Percentiles rank a stretch among this genome's conserved stretches.
phyloP scores from a whole-genome alignment of 2,329 filamentous ascomycete species.

The Sporothrix sp. region DNA sequence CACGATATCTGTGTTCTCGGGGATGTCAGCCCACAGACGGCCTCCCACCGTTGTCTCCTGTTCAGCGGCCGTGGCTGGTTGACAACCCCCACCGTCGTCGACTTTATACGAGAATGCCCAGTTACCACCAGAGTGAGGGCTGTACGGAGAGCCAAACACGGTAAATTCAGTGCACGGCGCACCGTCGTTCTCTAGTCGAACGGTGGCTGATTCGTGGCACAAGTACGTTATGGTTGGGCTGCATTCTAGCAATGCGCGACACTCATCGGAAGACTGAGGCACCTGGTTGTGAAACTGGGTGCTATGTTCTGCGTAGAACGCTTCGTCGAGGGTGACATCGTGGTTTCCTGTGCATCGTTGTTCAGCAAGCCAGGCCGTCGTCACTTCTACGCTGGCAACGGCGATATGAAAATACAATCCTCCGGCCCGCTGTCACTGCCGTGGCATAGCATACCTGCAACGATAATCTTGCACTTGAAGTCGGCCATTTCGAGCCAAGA shows the following conservation, averaged over 20 bases:
- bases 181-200: conserved; percentile 43
- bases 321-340: conserved; percentile 59
- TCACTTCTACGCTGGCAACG: background rate
- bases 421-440: background rate
- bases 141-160: conserved; percentile 63
- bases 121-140: conserved; percentile 41
- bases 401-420: background rate
- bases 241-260: conserved; percentile 43
- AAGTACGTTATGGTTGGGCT: conserved; percentile 55
- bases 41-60: conserved; percentile 53
- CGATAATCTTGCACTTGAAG: conserved; percentile 60
- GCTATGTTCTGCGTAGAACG: conserved; percentile 48
- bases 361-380: background rate
- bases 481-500: conserved; percentile 57
- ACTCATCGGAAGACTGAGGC: conserved; percentile 43
- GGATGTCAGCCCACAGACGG: conserved; percentile 51
- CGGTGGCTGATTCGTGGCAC: conserved; percentile 42
- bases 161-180: conserved; percentile 53
- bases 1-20: conserved; percentile 52
- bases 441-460: conserved; percentile 44
- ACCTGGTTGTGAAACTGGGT: conserved; percentile 46
- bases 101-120: conserved; percentile 60
- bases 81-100: conserved; percentile 39
- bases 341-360: conserved; percentile 54
- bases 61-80: conserved; percentile 51